These are phyloP conservation scores for Zelopaecilomyces penicillatus DNA, from an alignment of 2,329 filamentous ascomycete species.

Conservation along the genomic window DNA sequence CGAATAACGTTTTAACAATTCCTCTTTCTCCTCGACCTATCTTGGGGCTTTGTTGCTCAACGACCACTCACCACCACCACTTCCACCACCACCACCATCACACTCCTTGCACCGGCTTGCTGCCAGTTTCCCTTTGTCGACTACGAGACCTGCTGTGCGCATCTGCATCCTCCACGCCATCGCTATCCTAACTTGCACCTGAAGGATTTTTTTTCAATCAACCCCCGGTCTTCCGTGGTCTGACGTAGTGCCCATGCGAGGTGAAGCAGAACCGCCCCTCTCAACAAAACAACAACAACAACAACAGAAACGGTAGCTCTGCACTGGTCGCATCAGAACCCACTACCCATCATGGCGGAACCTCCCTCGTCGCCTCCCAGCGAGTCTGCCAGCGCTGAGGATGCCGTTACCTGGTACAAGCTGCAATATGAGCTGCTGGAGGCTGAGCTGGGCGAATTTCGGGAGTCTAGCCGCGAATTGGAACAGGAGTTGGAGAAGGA, in stretches of 20 bases:
- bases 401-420: constrained; percentile 91
- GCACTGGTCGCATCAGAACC: not conserved
- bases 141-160: too few relatives aligned
- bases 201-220: too few relatives aligned
- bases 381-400: constrained; percentile 50
- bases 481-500: constrained; percentile 94
- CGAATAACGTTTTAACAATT: too few relatives aligned
- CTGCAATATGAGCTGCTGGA: constrained; percentile 89
- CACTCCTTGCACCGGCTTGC: not conserved
- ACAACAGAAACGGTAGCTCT: not conserved
- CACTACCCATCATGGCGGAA: constrained; percentile 40
- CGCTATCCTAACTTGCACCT: too few relatives aligned
- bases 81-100: not conserved
- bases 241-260: too few relatives aligned
- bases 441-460: constrained; percentile 85
- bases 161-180: too few relatives aligned
- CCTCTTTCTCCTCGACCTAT: too few relatives aligned
- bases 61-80: too few relatives aligned
- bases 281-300: not conserved
- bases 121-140: constrained; percentile 1
- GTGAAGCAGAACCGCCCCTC: too few relatives aligned
- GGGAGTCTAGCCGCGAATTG: constrained; percentile 85
- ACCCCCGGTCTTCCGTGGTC: too few relatives aligned
- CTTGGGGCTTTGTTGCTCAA: too few relatives aligned
- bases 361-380: constrained; percentile 54